Conservation (phyloP, 805 yeast species). For the Sporopachydermia lactativora region DNA sequence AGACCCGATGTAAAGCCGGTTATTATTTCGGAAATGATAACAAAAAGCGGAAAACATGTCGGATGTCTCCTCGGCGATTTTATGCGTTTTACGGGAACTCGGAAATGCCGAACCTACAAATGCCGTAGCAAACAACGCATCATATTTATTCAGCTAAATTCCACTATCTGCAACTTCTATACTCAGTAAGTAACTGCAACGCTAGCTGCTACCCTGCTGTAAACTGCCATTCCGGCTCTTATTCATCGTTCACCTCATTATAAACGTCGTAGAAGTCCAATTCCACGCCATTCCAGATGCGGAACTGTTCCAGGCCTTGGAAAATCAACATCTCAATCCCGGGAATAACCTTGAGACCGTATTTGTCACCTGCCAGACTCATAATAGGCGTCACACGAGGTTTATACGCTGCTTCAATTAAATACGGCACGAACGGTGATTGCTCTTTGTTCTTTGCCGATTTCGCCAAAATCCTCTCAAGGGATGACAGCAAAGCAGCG, state of each 20-base stretch:
- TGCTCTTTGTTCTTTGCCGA: constrained; percentile 20
- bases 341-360: constrained; percentile 69
- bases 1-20: too few species aligned
- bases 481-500: constrained; percentile 27
- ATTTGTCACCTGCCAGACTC: constrained; percentile 51
- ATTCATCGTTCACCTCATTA: constrained; percentile 1
- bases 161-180: too few species aligned
- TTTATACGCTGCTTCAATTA: constrained; percentile 91
- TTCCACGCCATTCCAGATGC: constrained; percentile 47
- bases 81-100: too few species aligned
- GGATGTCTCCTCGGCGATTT: too few species aligned
- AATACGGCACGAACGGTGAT: constrained; percentile 32
- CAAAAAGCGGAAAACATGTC: too few species aligned
- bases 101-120: too few species aligned
- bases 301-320: constrained; percentile 86
- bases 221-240: too few species aligned
- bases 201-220: too few species aligned
- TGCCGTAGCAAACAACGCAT: too few species aligned
- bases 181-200: too few species aligned
- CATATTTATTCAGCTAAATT: too few species aligned
- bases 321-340: constrained; percentile 88
- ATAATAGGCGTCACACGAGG: constrained; percentile 80
- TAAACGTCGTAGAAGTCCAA: background rate
- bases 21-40: too few species aligned
- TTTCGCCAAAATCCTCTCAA: constrained; percentile 33